Evolutionary conservation across 768 basidiomycete genomes (phyloP).

Genomic region (Boletus reticulatus): DNA sequence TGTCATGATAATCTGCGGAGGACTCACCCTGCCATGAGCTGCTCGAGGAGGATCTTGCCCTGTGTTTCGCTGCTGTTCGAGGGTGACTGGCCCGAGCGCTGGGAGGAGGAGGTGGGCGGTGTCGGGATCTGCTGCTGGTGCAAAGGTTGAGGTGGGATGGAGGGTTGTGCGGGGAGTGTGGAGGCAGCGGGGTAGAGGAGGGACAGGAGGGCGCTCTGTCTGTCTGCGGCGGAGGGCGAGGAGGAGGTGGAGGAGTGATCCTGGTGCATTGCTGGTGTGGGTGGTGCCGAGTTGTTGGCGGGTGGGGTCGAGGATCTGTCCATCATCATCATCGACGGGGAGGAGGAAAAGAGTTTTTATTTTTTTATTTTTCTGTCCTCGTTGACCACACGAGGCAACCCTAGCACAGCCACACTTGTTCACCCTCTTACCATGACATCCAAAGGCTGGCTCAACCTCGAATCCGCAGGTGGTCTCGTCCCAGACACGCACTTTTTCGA

Average conservation of each 20-base stretch:
- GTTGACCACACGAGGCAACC: constrained; percentile 28
- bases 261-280: constrained; percentile 37
- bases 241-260: constrained; percentile 23
- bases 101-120: constrained; percentile 59
- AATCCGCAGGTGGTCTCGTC: constrained; percentile 56
- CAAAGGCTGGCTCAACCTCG: constrained; percentile 88
- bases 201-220: constrained; percentile 74
- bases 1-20: not conserved
- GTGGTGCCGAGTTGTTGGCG: constrained; percentile 38
- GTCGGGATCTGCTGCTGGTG: constrained; percentile 63
- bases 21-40: constrained; percentile 78
- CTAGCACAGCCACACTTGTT: constrained; percentile 8
- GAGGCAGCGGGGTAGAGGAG: constrained; percentile 55
- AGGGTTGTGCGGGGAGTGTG: constrained; percentile 27
- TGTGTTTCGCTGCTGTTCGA: constrained; percentile 58
- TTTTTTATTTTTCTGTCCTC: constrained; percentile 14
- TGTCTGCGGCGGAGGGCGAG: constrained; percentile 46
- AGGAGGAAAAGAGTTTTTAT: not conserved
- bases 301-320: no score
- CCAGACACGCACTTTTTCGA: constrained; percentile 85
- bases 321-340: no score
- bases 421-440: constrained; percentile 26
- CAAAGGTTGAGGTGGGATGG: constrained; percentile 11
- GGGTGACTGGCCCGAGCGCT: constrained; percentile 54
- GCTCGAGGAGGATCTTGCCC: constrained; percentile 74